Evolutionary conservation across 495 filamentous ascomycete species (phyloP).

Genomic region (Hypomontagnella submonticulosa): DNA sequence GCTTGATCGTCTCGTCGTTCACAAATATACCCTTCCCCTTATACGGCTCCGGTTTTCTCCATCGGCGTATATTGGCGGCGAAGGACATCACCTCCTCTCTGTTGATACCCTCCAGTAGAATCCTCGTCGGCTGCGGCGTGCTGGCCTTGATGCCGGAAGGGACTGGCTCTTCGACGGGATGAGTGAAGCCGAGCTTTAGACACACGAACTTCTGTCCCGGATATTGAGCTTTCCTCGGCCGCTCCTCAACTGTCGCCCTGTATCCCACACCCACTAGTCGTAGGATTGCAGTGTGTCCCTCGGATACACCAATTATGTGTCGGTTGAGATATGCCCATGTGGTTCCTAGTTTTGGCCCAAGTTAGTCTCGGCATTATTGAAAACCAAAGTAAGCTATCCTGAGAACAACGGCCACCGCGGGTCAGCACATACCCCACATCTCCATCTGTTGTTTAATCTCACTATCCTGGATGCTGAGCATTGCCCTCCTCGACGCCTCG

Average conservation of each 20-base stretch:
- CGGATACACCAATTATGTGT: slow-evolving; percentile 90
- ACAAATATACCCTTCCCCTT: slow-evolving; percentile 99
- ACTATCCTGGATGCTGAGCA: slow-evolving; percentile 72
- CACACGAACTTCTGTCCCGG: slow-evolving; percentile 87
- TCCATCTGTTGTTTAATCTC: slow-evolving; percentile 79
- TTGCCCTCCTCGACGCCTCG: slow-evolving; percentile 66
- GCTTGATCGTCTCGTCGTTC: slow-evolving; percentile 94
- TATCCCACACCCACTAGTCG: slow-evolving; percentile 97
- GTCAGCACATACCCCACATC: slow-evolving; percentile 88
- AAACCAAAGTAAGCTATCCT: not conserved
- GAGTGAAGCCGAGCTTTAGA: slow-evolving; percentile 94
- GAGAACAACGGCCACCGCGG: not conserved
- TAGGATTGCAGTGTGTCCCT: slow-evolving; percentile 93
- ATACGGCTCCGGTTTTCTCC: slow-evolving; percentile 95
- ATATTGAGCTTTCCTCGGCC: slow-evolving; percentile 75
- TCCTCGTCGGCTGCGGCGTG: slow-evolving; percentile 92
- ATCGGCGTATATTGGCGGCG: slow-evolving; percentile 85
- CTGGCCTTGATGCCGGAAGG: slow-evolving; percentile 86
- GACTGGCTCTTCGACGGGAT: slow-evolving; percentile 88
- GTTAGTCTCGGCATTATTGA: slow-evolving; percentile 30
- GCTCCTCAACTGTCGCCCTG: slow-evolving; percentile 85
- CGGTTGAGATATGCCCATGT: slow-evolving; percentile 88
- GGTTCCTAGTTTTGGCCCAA: slow-evolving; percentile 68
- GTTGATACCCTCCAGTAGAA: slow-evolving; percentile 87
- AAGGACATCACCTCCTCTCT: slow-evolving; percentile 88